Conservation (phyloP, 371 early-diverging fungal species). For the Mortierella sp. region DNA sequence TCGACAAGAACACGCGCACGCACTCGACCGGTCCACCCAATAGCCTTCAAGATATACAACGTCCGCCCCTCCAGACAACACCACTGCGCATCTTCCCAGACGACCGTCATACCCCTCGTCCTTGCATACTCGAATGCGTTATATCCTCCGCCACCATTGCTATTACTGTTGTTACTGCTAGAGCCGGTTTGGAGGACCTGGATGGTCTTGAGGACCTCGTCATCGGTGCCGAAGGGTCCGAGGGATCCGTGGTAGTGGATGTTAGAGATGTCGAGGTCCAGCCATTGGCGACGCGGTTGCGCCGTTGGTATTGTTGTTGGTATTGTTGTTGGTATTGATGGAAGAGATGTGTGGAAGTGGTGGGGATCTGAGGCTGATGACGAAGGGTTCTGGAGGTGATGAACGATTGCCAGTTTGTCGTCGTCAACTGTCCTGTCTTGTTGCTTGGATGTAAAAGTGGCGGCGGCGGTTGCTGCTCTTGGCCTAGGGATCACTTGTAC, state of each 20-base stretch:
- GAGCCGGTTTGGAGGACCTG: background rate
- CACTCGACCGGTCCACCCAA: background rate
- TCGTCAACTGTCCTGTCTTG: too few relatives aligned
- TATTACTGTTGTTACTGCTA: background rate
- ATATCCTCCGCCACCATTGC: too few relatives aligned
- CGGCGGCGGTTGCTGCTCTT: background rate
- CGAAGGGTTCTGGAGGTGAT: background rate
- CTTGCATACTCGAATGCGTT: background rate
- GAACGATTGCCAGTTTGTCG: background rate
- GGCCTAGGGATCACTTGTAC: background rate
- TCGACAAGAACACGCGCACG: background rate
- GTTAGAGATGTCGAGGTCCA: background rate
- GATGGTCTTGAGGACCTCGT: background rate
- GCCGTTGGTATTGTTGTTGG: background rate
- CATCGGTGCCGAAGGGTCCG: background rate
- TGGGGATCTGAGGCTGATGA: background rate
- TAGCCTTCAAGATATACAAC: background rate
- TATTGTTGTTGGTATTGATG: background rate
- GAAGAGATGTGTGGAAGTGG: background rate
- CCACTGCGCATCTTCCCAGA: background rate
- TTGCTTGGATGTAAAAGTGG: too few relatives aligned
- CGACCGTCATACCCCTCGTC: background rate
- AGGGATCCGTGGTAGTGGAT: slow-evolving; percentile 11
- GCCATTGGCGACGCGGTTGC: background rate
- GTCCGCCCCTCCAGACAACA: background rate